Conservation (phyloP, 139 green algal genomes). For the Coelastrella sp. region DNA sequence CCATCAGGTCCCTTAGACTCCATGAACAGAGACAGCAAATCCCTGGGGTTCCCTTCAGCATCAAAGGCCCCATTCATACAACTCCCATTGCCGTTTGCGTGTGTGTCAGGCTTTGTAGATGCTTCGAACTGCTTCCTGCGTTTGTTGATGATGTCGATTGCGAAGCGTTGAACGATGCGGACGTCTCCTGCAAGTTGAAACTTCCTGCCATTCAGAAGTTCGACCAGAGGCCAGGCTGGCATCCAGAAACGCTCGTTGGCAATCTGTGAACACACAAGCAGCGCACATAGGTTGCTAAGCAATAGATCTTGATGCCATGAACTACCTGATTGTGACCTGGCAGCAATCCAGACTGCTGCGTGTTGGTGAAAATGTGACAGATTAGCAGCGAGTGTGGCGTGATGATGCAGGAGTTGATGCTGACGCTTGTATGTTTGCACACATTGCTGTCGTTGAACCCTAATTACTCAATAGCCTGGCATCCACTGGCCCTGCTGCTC, state of each 20-base stretch:
- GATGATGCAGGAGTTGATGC: no score
- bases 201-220: constrained; percentile 10
- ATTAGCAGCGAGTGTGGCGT: no score
- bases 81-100: background rate
- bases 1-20: background rate
- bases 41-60: background rate
- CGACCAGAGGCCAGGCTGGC: constrained; percentile 15
- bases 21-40: constrained; percentile 53
- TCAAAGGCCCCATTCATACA: background rate
- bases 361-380: no score
- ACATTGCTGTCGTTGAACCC: no score
- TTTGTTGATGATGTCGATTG: constrained; percentile 28
- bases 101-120: background rate
- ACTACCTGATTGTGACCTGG: no score
- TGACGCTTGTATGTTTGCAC: no score
- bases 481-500: no score
- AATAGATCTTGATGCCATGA: no score
- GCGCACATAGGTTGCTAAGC: background rate
- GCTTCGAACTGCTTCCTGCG: constrained; percentile 20
- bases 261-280: background rate
- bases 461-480: no score
- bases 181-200: background rate
- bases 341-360: no score
- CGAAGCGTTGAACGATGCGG: constrained; percentile 21
- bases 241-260: constrained; percentile 32